A percentile compares a stretch with the other conserved stretches of the same genome.
These are phyloP conservation scores for Primulina eburnea DNA, from an alignment of 257 asterid genomes.

Conservation along the genomic window DNA sequence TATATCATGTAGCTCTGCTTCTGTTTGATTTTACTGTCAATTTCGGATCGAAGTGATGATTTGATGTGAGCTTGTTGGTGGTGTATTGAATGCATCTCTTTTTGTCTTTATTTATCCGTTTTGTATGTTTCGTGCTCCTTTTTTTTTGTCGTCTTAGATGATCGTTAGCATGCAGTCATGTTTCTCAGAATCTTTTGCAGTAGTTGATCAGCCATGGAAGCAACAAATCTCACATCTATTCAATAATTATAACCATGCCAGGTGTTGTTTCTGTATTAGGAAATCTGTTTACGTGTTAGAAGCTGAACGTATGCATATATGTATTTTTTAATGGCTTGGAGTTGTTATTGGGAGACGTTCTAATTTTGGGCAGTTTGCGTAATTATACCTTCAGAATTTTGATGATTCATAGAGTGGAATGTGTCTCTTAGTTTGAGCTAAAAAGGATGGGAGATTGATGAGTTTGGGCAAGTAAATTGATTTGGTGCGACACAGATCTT, in stretches of 20 bases:
- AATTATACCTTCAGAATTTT: constrained; percentile 5
- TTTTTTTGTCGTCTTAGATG: background rate
- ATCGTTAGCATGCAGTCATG: background rate
- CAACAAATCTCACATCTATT: background rate
- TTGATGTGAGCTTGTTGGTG: background rate
- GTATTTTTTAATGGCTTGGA: background rate
- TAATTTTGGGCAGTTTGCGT: background rate
- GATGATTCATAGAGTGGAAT: constrained; percentile 10
- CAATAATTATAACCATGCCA: background rate
- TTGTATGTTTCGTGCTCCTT: background rate
- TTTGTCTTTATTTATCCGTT: background rate
- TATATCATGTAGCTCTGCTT: background rate
- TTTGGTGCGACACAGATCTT: too few species aligned
- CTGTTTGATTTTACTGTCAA: background rate
- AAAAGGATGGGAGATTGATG: background rate
- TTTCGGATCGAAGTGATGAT: background rate
- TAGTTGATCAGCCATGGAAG: background rate
- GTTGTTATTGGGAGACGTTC: background rate
- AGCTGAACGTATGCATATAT: background rate
- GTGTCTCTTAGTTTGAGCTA: background rate
- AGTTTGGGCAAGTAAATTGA: too few species aligned
- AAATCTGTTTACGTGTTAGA: background rate
- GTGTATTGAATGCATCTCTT: constrained; percentile 2
- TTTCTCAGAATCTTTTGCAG: background rate
- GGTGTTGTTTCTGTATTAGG: background rate